A percentile compares a stretch with the other conserved stretches of the same genome.
These are phyloP conservation scores for Talaromyces sp. DNA, from an alignment of 2,329 filamentous ascomycete genomes.

Conservation along the genomic window DNA sequence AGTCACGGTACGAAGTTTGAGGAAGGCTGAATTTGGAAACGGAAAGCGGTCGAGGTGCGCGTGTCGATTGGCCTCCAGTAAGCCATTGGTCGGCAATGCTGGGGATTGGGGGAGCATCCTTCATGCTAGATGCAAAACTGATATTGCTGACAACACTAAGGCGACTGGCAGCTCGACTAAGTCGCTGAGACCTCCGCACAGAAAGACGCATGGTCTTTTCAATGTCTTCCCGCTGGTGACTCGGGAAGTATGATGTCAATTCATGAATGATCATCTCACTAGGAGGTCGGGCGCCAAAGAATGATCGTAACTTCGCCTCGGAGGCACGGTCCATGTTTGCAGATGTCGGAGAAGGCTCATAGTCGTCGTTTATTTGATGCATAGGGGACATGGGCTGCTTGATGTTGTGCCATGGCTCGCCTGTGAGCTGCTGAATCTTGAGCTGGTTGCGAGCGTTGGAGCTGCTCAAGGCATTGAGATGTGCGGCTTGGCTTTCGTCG, in stretches of 20 bases:
- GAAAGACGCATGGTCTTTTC: conserved; percentile 93
- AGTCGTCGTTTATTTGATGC: conserved; percentile 24
- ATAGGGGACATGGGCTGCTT: conserved; percentile 81
- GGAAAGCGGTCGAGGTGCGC: conserved; percentile 54
- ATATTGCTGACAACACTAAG: conserved; percentile 90
- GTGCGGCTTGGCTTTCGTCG: conserved; percentile 75
- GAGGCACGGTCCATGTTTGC: conserved; percentile 12
- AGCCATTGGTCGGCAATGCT: conserved; percentile 95
- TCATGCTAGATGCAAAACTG: conserved; percentile 86
- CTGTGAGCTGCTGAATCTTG: conserved; percentile 84
- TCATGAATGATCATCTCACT: conserved; percentile 98
- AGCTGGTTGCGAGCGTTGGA: conserved; percentile 72
- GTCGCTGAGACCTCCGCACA: conserved; percentile 78
- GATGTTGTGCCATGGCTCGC: conserved; percentile 79
- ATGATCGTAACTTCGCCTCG: conserved; percentile 47
- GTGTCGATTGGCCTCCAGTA: conserved; percentile 49
- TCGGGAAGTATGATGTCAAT: conserved; percentile 93
- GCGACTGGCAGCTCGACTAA: conserved; percentile 89
- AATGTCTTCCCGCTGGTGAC: conserved; percentile 89
- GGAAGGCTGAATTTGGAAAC: conserved; percentile 55
- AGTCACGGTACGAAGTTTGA: conserved; percentile 71
- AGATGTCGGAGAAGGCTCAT: conserved; percentile 20
- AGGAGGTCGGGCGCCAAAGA: conserved; percentile 86
- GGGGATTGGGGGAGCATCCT: conserved; percentile 89
- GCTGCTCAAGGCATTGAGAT: conserved; percentile 55